Base-by-base conservation (phyloP, 148 eudicot species). In the Pharnaceum exiguum region DNA sequence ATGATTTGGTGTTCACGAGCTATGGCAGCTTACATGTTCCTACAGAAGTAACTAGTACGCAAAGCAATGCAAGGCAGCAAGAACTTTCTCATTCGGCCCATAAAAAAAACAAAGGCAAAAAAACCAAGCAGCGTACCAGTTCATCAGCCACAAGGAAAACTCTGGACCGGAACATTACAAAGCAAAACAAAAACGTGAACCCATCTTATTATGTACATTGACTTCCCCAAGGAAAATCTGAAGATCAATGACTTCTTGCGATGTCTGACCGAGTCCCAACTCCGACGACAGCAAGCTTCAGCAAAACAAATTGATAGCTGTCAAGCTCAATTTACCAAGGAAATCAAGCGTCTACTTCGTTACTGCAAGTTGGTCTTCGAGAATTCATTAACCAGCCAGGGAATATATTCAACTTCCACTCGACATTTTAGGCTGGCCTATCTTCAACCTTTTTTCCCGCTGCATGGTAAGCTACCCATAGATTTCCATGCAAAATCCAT, bases 141-240 rank as follows among this genome's bases (percentile, higher is more conserved):
- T n/a, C 52, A 60, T 47, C 30, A 54, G 55, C 52, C 59, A n/a
- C 59, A 44, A 40, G 51, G 8, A 51, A 51, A 59, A 60, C 35
- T 51, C 29, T 37, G 42, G 28, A 28, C 25, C 71, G 43, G 42
- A 17, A 59, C 52, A 59, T 51, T 27, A 24, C 40, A 46, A 40
- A 27, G 21, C 37, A 50, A 50, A 37, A 49, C 6, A 12, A 31
- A 44, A 36, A 17, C 2, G 30, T 48, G 22, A 37, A 53, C 25
- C 50, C 12, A 11, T n/a, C 39, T 49, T 57, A 32, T 43, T 44
- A 48, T 69, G 42, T 30, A 61, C 62, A 45, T n/a, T 50, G 37
- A 55, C 29, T 43, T 46, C 33, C 17, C n/a, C n/a, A n/a, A n/a
- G n/a, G 27, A 46, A 38, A 61, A 13, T 47, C 45, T 42, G 26